These are phyloP conservation scores for Schwanniomyces polymorphus DNA, from an alignment of 805 yeast species.

Conservation along the genomic window DNA sequence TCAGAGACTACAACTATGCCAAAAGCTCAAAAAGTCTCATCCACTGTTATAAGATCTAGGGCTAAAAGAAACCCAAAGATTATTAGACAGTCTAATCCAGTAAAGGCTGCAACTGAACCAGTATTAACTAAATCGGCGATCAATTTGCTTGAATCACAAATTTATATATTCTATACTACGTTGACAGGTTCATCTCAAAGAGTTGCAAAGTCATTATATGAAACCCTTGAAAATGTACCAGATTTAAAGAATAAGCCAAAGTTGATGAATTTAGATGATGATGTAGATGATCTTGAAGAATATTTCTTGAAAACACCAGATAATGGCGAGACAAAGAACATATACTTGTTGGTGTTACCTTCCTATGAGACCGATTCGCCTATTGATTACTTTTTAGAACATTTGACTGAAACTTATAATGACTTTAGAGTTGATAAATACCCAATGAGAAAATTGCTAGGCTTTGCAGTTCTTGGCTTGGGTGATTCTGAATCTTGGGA, in stretches of 20 bases:
- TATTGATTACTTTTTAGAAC: slow-evolving; percentile 80
- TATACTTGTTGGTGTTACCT: slow-evolving; percentile 78
- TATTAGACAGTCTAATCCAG: slow-evolving; percentile 37
- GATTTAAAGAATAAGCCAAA: slow-evolving; percentile 43
- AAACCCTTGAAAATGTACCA: slow-evolving; percentile 29
- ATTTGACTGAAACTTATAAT: slow-evolving; percentile 73
- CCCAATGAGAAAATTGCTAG: slow-evolving; percentile 68
- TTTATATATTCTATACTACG: slow-evolving; percentile 77
- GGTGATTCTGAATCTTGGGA: slow-evolving; percentile 87
- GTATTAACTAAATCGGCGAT: slow-evolving; percentile 40
- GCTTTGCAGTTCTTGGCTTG: slow-evolving; percentile 82
- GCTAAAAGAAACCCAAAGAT: slow-evolving; percentile 41
- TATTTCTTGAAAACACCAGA: slow-evolving; percentile 69
- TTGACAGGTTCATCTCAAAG: slow-evolving; percentile 80
- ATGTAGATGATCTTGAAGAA: slow-evolving; percentile 78
- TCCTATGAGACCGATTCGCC: slow-evolving; percentile 94
- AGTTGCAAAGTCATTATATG: slow-evolving; percentile 55
- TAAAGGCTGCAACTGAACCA: slow-evolving; percentile 20
- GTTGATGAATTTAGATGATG: slow-evolving; percentile 73
- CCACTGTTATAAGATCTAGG: slow-evolving; percentile 14
- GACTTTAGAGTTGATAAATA: slow-evolving; percentile 85
- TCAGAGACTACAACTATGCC: slow-evolving; percentile 18
- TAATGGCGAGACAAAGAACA: slow-evolving; percentile 19
- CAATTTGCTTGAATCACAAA: slow-evolving; percentile 51
- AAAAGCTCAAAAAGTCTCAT: slow-evolving; percentile 8